Base-by-base conservation (phyloP, 2,329 filamentous ascomycete species). In the Monilinia fructigena region DNA sequence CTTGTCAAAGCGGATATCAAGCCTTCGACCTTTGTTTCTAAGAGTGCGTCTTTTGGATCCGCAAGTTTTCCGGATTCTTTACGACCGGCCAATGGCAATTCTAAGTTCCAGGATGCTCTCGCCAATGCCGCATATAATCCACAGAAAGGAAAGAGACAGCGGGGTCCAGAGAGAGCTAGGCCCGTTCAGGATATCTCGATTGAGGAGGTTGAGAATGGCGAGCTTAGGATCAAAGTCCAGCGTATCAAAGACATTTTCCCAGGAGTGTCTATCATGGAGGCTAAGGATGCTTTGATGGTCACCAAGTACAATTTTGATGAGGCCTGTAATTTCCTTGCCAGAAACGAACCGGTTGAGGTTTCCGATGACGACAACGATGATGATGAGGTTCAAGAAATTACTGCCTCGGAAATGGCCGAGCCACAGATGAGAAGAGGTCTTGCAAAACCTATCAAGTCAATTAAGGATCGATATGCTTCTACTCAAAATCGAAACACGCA, bases 381-480 rank as follows among this genome's bases (percentile, higher is more conserved):
- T 68, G 72, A 75, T 64, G 56, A 75, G 28, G 28, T 58, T 31
- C 11, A 45, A 47, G 55, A 74, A 66, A 55, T 67, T 47, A 35
- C 70, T 52, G 61, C 67, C 68, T 71, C 70, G 10, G 59, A 66
- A 47, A 73, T 75, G 66, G 66, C 66, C 53, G 85, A 84, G 71
- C 77, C 79, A 63, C 78, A 79, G n/a, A 82, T 82, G 55, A 83
- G 83, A 75, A 82, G 85, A 69, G 79, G 81, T 60, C 79, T 87
- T 42, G 84, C 85, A 69, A 80, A 79, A 14, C 83, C 83, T 7
- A 80, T 79, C 18, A 82, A 81, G 67, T 82, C 79, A 7, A 86
- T 91, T 66, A 81, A 84, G 67, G 82, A 87, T 68, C 86, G 85
- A 73, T 88, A 83, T 79, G 79, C 80, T 18, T 79, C 80, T 8